phyloP scores from a whole-genome alignment of 2,329 filamentous ascomycete genomes.

The Xylariaceae sp. region DNA sequence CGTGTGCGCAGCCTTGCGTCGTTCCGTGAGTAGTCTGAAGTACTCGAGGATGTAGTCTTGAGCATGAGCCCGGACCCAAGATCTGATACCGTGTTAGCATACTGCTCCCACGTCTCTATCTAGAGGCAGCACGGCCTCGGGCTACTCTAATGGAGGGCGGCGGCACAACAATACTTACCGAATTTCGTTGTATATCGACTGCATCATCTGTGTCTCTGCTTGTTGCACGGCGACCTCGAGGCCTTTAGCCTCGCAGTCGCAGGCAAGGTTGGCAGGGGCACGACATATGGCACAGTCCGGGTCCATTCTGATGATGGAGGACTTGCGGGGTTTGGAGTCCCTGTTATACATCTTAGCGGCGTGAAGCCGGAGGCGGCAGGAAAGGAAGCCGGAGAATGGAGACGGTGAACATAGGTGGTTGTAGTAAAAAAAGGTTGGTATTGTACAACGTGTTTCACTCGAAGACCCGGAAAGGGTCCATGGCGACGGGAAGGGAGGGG shows the following conservation, averaged over 20 bases:
- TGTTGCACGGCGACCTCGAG: slow-evolving; percentile 65
- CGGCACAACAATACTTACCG: slow-evolving; percentile 50
- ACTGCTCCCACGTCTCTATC: slow-evolving; percentile 1
- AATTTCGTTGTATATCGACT: slow-evolving; percentile 63
- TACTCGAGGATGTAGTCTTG: slow-evolving; percentile 71
- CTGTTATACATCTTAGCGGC: slow-evolving; percentile 56
- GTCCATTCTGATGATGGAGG: slow-evolving; percentile 62
- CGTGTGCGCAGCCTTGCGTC: slow-evolving; percentile 60
- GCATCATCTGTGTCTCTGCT: slow-evolving; percentile 67
- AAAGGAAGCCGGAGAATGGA: slow-evolving; percentile 31
- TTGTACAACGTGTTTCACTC: slow-evolving; percentile 39
- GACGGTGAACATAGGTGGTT: slow-evolving; percentile 32
- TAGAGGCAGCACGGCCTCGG: slow-evolving; percentile 7
- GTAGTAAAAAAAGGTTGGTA: slow-evolving; percentile 33
- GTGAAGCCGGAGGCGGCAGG: slow-evolving; percentile 35
- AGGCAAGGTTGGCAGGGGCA: slow-evolving; percentile 59
- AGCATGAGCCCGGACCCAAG: slow-evolving; percentile 66
- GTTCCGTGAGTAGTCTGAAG: slow-evolving; percentile 63
- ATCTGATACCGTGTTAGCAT: slow-evolving; percentile 43
- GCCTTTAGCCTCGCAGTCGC: slow-evolving; percentile 68
- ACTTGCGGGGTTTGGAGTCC: slow-evolving; percentile 49
- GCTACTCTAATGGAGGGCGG: slow-evolving; percentile 3
- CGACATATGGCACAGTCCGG: slow-evolving; percentile 70
- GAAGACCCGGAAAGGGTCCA: slow-evolving; percentile 43
- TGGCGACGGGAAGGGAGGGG: slow-evolving; percentile 31